Base-by-base conservation (phyloP, 2,329 filamentous ascomycete genomes). In the Fusarium humuli region DNA sequence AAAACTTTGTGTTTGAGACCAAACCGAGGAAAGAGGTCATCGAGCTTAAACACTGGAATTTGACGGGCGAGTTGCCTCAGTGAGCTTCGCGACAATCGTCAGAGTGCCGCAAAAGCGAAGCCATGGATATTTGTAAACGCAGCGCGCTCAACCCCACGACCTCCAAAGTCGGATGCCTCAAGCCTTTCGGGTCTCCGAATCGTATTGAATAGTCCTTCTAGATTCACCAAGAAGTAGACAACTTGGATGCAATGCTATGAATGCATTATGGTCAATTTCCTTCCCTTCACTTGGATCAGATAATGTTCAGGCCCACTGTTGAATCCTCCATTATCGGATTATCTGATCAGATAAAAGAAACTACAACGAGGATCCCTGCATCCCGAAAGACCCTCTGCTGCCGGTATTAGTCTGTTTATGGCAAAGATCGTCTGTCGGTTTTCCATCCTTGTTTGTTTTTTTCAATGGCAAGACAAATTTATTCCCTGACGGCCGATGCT, bases 331-430 rank as follows among this genome's bases (percentile, higher is more conserved):
- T 34, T 50, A 45, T 55, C 50, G 58, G 49, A 66, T 66, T 59
- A 69, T 70, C 63, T 49, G 68, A 70, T 71, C 69, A 63, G 69
- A 71, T 71, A 71, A 71, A 40, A 18, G 44, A 42, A 58, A 40
- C 42, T 41, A 52, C 23, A 23, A 23, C 25, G 20, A 41, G 18
- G n/a, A 70, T 67, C 40, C 66, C 44, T 70, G 56, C 41, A 30
- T 45, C 25, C 10, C 42, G 58, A 46, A 46, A 34, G 44, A 66
- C 42, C 44, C 30, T 60, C 54, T 65, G 50, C 63, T 34, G 41
- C 22, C 32, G n/a, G 32, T 34, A 46, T 56, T 56, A 41, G 27
- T 32, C 53, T 46, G 22, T 8, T 47, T 53, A 16, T 3, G 50
- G 67, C 22, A 59, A 40, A 42, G 67, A 71, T 71, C 49, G 22